Base-by-base conservation (phyloP, 495 filamentous ascomycete species). In the Daldinia childiae region DNA sequence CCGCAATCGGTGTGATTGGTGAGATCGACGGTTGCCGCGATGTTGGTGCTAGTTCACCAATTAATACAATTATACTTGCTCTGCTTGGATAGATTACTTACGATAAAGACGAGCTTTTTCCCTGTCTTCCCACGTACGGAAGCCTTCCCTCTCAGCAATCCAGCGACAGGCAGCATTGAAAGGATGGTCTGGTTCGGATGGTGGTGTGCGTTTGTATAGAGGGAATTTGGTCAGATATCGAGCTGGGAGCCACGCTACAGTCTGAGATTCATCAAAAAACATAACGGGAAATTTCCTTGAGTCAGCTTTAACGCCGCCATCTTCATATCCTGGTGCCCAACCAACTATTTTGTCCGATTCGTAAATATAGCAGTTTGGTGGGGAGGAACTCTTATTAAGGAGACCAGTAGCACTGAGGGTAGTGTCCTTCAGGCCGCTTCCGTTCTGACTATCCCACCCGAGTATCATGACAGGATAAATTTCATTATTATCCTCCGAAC, bases 201-300 rank as follows among this genome's bases (percentile, higher is more conserved):
- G 66, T 1, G 61, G 48, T 0, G 69, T 50, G 17, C 32, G 50
- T 21, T 56, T 11, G 27, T 73, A 73, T 0, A 78, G 69, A 27
- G 74, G 72, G 29, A 78, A 78, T 38, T 43, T 59, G 4, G 34
- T 59, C 11, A 78, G 41, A 11, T 66, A 29, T 12, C 48, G 48
- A 48, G 74, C 74, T n/a, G 62, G 17, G 14, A 78, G 29, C 76
- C 76, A 78, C 24, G 50, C 62, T 19, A 74, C 58, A 5, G 58
- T 67, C 30, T 67, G 60, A 1, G 9, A 12, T 30, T 61, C 34
- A 68, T 85, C 82, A 26, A 81, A 80, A 52, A 80, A 83, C 71
- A 81, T 74, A 4, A 83, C 80, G 1, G 83, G 81, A 27, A 84
- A 84, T 41, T 78, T 80, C 17, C 83, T 78, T 57, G 72, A 72